Evolutionary conservation across 257 asterid genomes (phyloP), one percentile per base, ranked within the genome.

Genomic region (Gynochthodes officinalis): DNA sequence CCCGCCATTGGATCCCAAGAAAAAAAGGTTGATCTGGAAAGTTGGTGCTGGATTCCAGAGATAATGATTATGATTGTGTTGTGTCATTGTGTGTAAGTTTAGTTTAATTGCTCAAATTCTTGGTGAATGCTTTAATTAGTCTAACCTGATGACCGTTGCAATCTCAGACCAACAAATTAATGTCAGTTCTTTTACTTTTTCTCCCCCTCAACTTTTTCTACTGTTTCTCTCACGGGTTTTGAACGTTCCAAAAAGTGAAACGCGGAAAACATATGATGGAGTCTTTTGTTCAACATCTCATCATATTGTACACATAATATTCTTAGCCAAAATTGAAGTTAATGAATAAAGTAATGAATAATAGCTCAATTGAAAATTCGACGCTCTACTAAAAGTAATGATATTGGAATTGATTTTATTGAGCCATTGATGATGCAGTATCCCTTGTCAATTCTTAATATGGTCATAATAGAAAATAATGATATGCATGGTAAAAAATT

Each of bases 1-100:
- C n/a, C n/a, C n/a, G 37, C 70, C 70, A 42, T 65, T 65, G 70
- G 70, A 65, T 42, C 70, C 70, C 53, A 42, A 23, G 37, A 43
- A 59, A 42, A 64, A 50, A 50, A 7, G 7, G 25, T 50, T 50
- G 27, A 16, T 23, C 37, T 42, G 39, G 55, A 42, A 65, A 65
- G 54, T 43, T 13, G 25, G 25, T 15, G 15, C 42, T 30, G 65
- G 42, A 59, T 59, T 32, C 42, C 1, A 28, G 30, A 30, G 40
- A 59, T 59, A n/a, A 28, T 28, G 15, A n/a, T 59, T 37, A 37
- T 37, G 42, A n/a, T 30, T 59, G 25, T 12, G 30, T 32, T 13
- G 32, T 59, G 28, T 30, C 28, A 4, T 59, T 59, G 4, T 2
- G 40, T 5, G 30, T n/a, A n/a, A n/a, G n/a, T n/a, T n/a, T n/a